A percentile compares a stretch with the other conserved stretches of the same genome.
Conservation (phyloP, 179 eudicot species). For the Monotropa hypopitys region DNA sequence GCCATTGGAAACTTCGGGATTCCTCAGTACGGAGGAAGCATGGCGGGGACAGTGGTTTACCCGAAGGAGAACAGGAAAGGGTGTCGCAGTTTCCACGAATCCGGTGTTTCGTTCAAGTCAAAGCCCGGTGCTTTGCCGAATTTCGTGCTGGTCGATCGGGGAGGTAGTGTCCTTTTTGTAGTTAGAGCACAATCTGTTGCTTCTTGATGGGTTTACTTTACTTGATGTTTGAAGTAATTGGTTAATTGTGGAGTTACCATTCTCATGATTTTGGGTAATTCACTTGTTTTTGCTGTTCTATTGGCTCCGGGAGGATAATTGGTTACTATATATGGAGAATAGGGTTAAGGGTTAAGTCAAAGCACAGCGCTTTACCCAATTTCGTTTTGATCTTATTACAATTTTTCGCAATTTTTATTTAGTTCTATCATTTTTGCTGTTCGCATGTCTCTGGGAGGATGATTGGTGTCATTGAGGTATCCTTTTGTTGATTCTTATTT, state of each 20-base stretch:
- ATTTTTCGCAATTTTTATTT: neutral
- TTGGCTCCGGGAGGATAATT: neutral
- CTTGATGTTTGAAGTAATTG: neutral
- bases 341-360: neutral
- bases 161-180: conserved; percentile 29
- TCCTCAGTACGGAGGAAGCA: conserved; percentile 89
- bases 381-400: neutral
- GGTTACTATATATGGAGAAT: neutral
- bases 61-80: conserved; percentile 77
- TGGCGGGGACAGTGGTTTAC: conserved; percentile 72
- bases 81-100: conserved; percentile 46
- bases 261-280: neutral
- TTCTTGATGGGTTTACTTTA: neutral
- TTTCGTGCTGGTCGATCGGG: conserved; percentile 79
- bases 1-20: conserved; percentile 93
- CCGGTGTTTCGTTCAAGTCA: conserved; percentile 42
- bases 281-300: neutral
- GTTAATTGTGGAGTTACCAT: neutral
- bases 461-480: neutral
- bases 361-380: neutral
- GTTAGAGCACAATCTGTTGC: neutral
- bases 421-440: neutral
- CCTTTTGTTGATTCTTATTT: neutral
- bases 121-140: conserved; percentile 78
- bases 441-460: neutral